A percentile compares a stretch with the other conserved stretches of the same genome.
Evolutionary conservation across 148 eudicot genomes (phyloP).

Genomic region (Nyssa sinensis): DNA sequence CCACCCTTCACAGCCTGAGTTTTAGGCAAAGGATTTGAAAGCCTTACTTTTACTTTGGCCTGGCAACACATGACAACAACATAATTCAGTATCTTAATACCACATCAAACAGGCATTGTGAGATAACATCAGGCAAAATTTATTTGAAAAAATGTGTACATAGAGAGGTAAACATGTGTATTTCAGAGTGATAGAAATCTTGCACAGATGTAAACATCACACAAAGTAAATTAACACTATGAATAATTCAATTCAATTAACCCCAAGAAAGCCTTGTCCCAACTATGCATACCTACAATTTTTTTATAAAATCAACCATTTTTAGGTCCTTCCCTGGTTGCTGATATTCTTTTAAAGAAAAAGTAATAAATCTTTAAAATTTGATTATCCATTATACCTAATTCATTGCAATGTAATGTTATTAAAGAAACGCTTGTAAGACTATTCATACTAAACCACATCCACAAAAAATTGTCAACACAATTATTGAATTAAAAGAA

Average conservation of each 20-base stretch:
- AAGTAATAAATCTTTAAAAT: too few species aligned
- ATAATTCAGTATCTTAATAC: background rate
- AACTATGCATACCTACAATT: background rate
- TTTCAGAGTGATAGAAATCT: background rate
- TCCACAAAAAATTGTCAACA: constrained; percentile 1
- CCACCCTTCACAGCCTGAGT: constrained; percentile 91
- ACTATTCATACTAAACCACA: background rate
- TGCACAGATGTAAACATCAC: background rate
- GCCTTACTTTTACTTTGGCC: constrained; percentile 74
- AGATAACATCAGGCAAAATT: background rate
- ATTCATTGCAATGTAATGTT: too few species aligned
- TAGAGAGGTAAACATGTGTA: background rate
- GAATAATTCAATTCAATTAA: background rate
- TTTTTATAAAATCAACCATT: too few species aligned
- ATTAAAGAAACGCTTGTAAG: background rate
- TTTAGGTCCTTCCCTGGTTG: too few species aligned
- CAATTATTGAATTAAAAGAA: background rate
- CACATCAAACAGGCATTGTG: background rate
- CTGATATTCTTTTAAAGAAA: too few species aligned
- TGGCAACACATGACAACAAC: constrained; percentile 16
- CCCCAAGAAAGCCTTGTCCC: too few species aligned
- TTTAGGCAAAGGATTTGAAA: constrained; percentile 85
- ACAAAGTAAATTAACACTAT: background rate
- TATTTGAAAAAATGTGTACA: background rate
- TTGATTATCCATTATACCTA: too few species aligned